Evolutionary conservation across 306 rosid genomes (phyloP).

Genomic region (Casuarina glauca): DNA sequence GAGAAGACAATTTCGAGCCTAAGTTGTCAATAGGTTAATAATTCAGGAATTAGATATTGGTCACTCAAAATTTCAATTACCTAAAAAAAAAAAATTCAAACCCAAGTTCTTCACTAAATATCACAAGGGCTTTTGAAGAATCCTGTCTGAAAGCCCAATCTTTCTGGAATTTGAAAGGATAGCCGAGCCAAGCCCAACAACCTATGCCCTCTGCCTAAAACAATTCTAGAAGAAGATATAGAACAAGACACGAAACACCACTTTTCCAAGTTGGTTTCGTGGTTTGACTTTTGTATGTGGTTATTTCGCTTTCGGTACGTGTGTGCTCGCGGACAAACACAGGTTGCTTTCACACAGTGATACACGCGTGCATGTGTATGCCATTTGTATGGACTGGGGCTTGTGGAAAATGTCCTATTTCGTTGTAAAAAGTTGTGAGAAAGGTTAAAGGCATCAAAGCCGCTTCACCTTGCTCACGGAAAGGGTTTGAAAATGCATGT

Average conservation of each 20-base stretch:
- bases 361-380: not conserved
- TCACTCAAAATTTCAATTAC: too few species aligned
- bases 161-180: not conserved
- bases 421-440: not conserved
- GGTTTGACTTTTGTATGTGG: not conserved
- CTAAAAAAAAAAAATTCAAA: not conserved
- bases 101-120: not conserved
- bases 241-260: not conserved
- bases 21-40: too few species aligned
- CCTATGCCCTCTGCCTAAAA: not conserved
- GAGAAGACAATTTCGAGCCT: too few species aligned
- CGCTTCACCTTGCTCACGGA: not conserved
- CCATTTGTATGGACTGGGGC: not conserved
- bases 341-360: not conserved
- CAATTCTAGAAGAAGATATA: not conserved
- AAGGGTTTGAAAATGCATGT: not conserved
- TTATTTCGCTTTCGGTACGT: not conserved
- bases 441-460: not conserved
- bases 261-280: not conserved
- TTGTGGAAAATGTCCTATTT: not conserved
- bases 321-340: not conserved
- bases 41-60: too few species aligned
- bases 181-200: not conserved
- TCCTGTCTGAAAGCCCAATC: not conserved
- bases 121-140: not conserved